phyloP scores from a whole-genome alignment of 306 rosid species.

The Casuarina equisetifolia region DNA sequence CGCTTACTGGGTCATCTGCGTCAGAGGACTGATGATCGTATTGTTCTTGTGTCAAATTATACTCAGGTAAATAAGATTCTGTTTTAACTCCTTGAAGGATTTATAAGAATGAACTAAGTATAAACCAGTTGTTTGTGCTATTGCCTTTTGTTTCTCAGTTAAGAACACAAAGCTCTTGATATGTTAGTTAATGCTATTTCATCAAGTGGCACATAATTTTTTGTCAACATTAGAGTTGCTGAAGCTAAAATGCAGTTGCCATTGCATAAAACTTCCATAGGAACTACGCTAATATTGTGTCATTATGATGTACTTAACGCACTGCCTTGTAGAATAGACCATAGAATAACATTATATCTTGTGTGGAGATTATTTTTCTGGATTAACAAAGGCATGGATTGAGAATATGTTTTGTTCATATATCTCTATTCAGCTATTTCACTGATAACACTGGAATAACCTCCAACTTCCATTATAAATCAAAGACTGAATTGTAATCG shows the following conservation, averaged over 20 bases:
- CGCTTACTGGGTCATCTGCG: conserved; percentile 86
- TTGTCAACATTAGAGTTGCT: conserved; percentile 16
- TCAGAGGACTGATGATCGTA: conserved; percentile 78
- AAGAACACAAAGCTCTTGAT: conserved; percentile 9
- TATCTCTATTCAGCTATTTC: background rate
- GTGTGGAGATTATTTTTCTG: conserved; percentile 10
- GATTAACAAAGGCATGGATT: background rate
- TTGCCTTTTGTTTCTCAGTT: conserved; percentile 13
- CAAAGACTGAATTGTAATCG: background rate
- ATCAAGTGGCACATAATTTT: conserved; percentile 11
- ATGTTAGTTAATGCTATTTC: conserved; percentile 2
- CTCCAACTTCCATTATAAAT: background rate
- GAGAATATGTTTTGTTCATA: background rate
- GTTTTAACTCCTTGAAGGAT: conserved; percentile 15
- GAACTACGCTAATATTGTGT: conserved; percentile 7
- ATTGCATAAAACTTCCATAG: background rate
- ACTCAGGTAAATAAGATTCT: conserved; percentile 66
- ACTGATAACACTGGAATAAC: conserved; percentile 13
- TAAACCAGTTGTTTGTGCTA: background rate
- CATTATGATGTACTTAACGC: background rate
- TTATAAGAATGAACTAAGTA: conserved; percentile 14
- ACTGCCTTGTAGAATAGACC: conserved; percentile 3
- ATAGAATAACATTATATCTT: background rate
- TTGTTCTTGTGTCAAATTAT: conserved; percentile 95
- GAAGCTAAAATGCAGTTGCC: conserved; percentile 8